A percentile compares a stretch with the other conserved stretches of the same genome.
Evolutionary conservation across 108 stramenopile genomes (phyloP).

Genomic region (Asterionellopsis glacialis): DNA sequence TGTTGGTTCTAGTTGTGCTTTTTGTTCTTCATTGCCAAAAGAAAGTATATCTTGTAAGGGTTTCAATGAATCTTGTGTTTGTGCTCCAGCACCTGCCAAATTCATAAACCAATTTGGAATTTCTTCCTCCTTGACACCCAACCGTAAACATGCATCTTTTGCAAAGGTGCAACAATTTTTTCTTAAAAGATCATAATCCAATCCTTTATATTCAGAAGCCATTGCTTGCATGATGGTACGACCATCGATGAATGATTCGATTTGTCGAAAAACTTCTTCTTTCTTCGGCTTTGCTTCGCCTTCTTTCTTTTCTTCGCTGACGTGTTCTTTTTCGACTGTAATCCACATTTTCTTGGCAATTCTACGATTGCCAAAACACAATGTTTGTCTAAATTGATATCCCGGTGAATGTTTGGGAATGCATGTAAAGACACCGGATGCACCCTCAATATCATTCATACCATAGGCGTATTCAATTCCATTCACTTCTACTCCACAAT

Average conservation of each 20-base stretch:
- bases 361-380: constrained; percentile 62
- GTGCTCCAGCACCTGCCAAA: constrained; percentile 56
- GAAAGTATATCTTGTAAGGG: neutral
- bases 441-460: constrained; percentile 50
- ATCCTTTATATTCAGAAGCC: constrained; percentile 69
- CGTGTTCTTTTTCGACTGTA: constrained; percentile 14
- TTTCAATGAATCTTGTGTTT: constrained; percentile 43
- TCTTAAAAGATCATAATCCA: constrained; percentile 70
- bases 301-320: neutral
- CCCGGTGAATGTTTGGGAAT: constrained; percentile 65
- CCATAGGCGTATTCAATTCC: constrained; percentile 81
- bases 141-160: constrained; percentile 61
- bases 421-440: constrained; percentile 79
- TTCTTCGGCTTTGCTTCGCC: constrained; percentile 1
- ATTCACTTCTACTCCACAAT: constrained; percentile 79
- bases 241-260: constrained; percentile 50
- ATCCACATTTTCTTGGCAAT: constrained; percentile 37
- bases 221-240: constrained; percentile 54
- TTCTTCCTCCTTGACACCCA: constrained; percentile 70
- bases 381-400: constrained; percentile 65
- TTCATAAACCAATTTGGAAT: constrained; percentile 83
- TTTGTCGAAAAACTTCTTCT: constrained; percentile 24
- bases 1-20: neutral
- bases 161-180: constrained; percentile 87
- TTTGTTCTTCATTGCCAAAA: neutral